Percentiles rank a stretch among this genome's conserved stretches.
These are phyloP conservation scores for Aspergillus melleus DNA, from an alignment of 2,329 filamentous ascomycete genomes.

Conservation along the genomic window DNA sequence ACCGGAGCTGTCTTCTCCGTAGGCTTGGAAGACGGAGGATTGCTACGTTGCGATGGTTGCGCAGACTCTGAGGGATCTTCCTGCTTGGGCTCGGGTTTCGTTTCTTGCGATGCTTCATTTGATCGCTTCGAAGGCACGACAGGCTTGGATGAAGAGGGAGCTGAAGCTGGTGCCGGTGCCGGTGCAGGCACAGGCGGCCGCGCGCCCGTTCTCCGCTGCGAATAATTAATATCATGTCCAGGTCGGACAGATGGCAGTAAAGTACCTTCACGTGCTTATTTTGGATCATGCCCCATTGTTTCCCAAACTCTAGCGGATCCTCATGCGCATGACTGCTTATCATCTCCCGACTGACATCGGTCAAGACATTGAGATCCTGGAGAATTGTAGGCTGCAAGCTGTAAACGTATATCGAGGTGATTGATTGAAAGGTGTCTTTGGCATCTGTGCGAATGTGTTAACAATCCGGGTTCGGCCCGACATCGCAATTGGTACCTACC, in stretches of 20 bases:
- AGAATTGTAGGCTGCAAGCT: conserved; percentile 72
- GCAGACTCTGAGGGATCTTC: conserved; percentile 21
- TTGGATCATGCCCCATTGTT: conserved; percentile 70
- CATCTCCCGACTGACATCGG: conserved; percentile 67
- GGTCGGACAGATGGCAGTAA: not conserved
- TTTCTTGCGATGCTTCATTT: conserved; percentile 22
- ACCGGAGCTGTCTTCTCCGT: conserved; percentile 46
- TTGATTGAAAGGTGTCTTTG: conserved; percentile 67
- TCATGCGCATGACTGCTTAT: conserved; percentile 56
- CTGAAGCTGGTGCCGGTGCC: conserved; percentile 25
- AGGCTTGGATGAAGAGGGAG: conserved; percentile 33
- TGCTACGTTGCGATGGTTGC: conserved; percentile 22
- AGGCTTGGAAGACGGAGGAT: conserved; percentile 34
- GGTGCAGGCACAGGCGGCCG: conserved; percentile 36
- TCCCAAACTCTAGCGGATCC: conserved; percentile 60
- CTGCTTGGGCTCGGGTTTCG: conserved; percentile 25
- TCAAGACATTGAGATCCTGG: conserved; percentile 70
- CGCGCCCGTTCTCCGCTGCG: conserved; percentile 50
- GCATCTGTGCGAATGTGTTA: conserved; percentile 52
- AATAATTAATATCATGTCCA: not conserved
- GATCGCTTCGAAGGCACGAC: conserved; percentile 43
- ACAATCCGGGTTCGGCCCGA: not conserved
- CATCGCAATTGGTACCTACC: conserved; percentile 45
- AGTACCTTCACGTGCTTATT: conserved; percentile 66
- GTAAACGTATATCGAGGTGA: conserved; percentile 82